Evolutionary conservation across 1,284 basidiomycete genomes (phyloP), one percentile per base, ranked within the genome.

Genomic region (Cryptococcus amylolentus): DNA sequence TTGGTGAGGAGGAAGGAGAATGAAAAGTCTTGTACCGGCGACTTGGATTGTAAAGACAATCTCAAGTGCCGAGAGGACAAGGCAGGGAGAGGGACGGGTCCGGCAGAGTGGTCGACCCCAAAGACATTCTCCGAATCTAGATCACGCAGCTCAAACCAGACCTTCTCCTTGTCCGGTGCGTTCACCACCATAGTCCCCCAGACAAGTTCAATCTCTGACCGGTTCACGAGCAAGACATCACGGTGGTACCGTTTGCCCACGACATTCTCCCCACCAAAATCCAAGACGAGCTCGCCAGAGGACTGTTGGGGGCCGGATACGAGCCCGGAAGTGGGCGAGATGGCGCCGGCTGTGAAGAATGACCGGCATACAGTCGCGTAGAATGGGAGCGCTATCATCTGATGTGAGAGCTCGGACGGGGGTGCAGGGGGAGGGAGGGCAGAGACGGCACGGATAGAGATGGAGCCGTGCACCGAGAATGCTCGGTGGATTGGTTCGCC

Each of bases 61-160:
- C 73, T 63, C 4, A 76, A 62, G 52, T 76, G 73, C 27, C 73
- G 55, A n/a, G 67, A 70, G 3, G 73, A 76, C 20, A 76, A 50
- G 5, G 73, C 58, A 0, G 73, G 73, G 5, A 76, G 63, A 5
- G 73, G 69, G 10, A 76, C 66, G 5, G 73, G 72, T 52, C 70
- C 67, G 12, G 62, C 53, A 10, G 70, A 69, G 18, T 61, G 61
- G 48, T 76, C 73, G 13, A 73, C 65, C 9, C 73, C 73, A 65
- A 76, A 76, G 39, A 76, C 73, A 47, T 76, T 76, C 50, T 76
- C 73, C 4, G 73, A 76, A 50, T 76, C 73, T 26, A 76, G 63
- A 54, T 76, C 73, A 3, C 73, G 72, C 2, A 76, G 61, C 13
- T 70, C 69, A 61, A 76, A 72, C 73, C 73, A 76, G 4, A 72